Evolutionary conservation across 768 basidiomycete species (phyloP).

Genomic region (Suillus plorans): DNA sequence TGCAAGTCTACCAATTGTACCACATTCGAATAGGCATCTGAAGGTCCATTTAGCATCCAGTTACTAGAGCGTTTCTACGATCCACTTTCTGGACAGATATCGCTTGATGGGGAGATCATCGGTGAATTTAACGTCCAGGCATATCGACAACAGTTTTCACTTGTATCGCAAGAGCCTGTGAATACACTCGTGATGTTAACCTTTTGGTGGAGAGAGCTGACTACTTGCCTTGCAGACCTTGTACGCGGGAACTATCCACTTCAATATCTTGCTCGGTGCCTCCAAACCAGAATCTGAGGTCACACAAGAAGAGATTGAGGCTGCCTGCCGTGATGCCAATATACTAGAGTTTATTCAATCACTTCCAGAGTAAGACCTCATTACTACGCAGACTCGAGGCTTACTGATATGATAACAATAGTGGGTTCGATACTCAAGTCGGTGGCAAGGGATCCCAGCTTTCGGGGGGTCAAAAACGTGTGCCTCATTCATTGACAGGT

Average conservation of each 20-base stretch:
- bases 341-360: slow-evolving; percentile 87
- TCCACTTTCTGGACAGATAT: slow-evolving; percentile 67
- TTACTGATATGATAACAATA: slow-evolving; percentile 26
- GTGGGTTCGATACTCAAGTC: slow-evolving; percentile 89
- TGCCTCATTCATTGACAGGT: slow-evolving; percentile 19
- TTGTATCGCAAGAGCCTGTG: slow-evolving; percentile 87
- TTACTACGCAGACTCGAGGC: background rate
- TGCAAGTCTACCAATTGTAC: slow-evolving; percentile 43
- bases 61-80: slow-evolving; percentile 88
- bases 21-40: background rate
- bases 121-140: slow-evolving; percentile 77
- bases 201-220: slow-evolving; percentile 1
- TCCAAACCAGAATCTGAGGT: slow-evolving; percentile 73
- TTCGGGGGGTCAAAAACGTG: slow-evolving; percentile 86
- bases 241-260: slow-evolving; percentile 86
- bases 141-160: slow-evolving; percentile 83
- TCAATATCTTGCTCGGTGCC: slow-evolving; percentile 88
- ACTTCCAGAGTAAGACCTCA: slow-evolving; percentile 65
- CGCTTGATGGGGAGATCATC: slow-evolving; percentile 75
- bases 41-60: slow-evolving; percentile 54
- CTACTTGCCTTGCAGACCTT: slow-evolving; percentile 44
- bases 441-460: slow-evolving; percentile 89
- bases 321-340: slow-evolving; percentile 84
- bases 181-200: slow-evolving; percentile 15
- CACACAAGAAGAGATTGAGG: slow-evolving; percentile 84